Evolutionary conservation across 352 stramenopile species (phyloP).

Genomic region (Phytophthora citrophthora): DNA sequence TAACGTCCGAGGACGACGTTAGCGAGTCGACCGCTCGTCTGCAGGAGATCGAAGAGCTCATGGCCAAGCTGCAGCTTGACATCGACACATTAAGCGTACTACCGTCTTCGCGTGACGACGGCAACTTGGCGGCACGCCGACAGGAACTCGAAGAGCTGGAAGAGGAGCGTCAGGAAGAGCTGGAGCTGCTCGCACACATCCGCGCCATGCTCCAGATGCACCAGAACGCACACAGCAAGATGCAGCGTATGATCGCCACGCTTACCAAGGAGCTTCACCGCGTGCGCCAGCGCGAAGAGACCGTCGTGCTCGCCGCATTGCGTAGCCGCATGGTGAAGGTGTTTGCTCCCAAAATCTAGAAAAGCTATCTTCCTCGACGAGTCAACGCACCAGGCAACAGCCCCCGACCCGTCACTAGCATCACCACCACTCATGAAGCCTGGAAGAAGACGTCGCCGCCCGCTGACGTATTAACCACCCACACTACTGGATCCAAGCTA

Average conservation of each 20-base stretch:
- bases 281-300: conserved; percentile 56
- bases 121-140: conserved; percentile 35
- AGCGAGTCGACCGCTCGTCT: conserved; percentile 57
- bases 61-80: conserved; percentile 57
- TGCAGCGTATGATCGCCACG: conserved; percentile 49
- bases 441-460: conserved; percentile 3
- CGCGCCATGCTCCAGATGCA: conserved; percentile 56
- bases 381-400: conserved; percentile 2
- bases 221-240: conserved; percentile 39
- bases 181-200: conserved; percentile 62
- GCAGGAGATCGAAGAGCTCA: conserved; percentile 70
- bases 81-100: conserved; percentile 39
- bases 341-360: conserved; percentile 49
- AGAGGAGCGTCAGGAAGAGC: conserved; percentile 68
- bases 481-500: background rate
- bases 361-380: background rate
- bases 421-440: conserved; percentile 1
- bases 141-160: conserved; percentile 65
- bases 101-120: conserved; percentile 31
- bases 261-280: conserved; percentile 49
- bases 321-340: conserved; percentile 62
- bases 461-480: conserved; percentile 22
- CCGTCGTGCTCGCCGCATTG: conserved; percentile 57
- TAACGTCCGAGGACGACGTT: conserved; percentile 58
- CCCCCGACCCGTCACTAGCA: background rate